Percentiles rank a stretch among this genome's conserved stretches.
phyloP scores from a whole-genome alignment of 768 basidiomycete genomes.

The Daedalea quercina region DNA sequence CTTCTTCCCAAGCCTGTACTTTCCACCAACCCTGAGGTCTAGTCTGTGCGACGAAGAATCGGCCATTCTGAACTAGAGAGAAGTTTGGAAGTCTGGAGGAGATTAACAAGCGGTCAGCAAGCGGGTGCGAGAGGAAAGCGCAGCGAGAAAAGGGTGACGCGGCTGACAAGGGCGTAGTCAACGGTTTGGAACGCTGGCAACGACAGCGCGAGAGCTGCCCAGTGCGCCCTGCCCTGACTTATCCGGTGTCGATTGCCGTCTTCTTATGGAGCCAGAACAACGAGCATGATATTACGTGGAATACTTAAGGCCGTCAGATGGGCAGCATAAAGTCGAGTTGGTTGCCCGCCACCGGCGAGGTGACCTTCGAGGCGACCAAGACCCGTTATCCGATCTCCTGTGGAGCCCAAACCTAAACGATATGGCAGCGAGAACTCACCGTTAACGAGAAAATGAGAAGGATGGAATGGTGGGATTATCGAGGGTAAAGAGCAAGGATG shows the following conservation, averaged over 20 bases:
- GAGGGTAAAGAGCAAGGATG: constrained; percentile 16
- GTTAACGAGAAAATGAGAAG: constrained; percentile 5
- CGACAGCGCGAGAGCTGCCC: constrained; percentile 9
- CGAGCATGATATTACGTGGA: constrained; percentile 12
- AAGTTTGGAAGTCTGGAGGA: neutral
- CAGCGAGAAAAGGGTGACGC: constrained; percentile 2
- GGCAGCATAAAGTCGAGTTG: neutral
- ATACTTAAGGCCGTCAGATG: constrained; percentile 1
- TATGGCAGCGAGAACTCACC: constrained; percentile 22
- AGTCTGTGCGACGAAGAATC: constrained; percentile 67
- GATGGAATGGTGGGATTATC: constrained; percentile 7
- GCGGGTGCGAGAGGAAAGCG: neutral
- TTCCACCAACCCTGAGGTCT: constrained; percentile 86
- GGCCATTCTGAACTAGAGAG: constrained; percentile 44
- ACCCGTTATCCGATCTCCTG: constrained; percentile 7
- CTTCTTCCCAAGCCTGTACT: constrained; percentile 99
- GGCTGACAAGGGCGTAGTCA: constrained; percentile 5
- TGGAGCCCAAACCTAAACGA: constrained; percentile 4
- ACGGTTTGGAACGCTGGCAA: neutral
- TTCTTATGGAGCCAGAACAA: neutral
- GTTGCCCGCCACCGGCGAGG: constrained; percentile 8
- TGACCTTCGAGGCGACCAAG: constrained; percentile 13
- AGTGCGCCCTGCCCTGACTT: too few relatives aligned
- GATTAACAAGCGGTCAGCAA: neutral
- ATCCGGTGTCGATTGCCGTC: too few relatives aligned